Conservation (phyloP, 495 filamentous ascomycete species). For the Neurospora sp. region DNA sequence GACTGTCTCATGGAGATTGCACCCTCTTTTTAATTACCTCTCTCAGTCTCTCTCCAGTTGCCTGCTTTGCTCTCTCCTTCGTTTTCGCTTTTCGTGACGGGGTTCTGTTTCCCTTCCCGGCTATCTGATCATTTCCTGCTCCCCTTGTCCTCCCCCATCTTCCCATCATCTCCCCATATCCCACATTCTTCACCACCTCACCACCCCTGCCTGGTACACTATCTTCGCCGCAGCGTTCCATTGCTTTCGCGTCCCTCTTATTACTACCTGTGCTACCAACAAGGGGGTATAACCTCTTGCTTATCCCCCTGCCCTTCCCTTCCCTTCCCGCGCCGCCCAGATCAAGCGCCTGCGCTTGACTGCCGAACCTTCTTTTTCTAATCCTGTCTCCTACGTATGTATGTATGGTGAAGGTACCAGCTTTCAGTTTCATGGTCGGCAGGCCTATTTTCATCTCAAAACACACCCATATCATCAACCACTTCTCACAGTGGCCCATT, state of each 20-base stretch:
- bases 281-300: not conserved
- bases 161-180: slow-evolving; percentile 17
- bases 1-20: not conserved
- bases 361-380: slow-evolving; percentile 1
- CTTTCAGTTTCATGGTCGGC: not conserved
- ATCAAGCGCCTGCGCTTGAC: not conserved
- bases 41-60: not conserved
- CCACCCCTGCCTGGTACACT: not conserved
- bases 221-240: not conserved
- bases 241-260: not conserved
- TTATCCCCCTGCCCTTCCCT: not conserved
- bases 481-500: not conserved
- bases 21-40: not conserved
- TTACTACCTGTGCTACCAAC: not conserved
- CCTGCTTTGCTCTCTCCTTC: slow-evolving; percentile 23
- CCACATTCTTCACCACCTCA: not conserved
- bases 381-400: not conserved
- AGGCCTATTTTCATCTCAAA: not conserved
- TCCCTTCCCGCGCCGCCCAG: not conserved
- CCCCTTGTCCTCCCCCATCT: slow-evolving; percentile 38
- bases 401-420: not conserved
- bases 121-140: slow-evolving; percentile 36
- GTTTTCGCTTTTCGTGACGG: slow-evolving; percentile 28
- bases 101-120: not conserved
- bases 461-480: not conserved